Evolutionary conservation across 192 early-diverging fungal species (phyloP).

Genomic region (Backusella australiensis): DNA sequence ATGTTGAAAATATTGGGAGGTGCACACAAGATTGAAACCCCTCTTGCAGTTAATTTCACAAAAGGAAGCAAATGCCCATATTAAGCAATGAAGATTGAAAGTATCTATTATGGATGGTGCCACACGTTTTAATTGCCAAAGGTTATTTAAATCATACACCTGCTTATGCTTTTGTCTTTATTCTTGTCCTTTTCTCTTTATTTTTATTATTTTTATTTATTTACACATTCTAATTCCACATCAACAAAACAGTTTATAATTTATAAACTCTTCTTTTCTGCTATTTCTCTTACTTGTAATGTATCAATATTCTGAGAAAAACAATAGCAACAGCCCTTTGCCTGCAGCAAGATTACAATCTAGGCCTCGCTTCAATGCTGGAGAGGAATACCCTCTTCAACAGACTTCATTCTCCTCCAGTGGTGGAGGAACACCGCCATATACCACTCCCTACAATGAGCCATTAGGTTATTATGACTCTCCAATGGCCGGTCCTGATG

Average conservation of each 20-base stretch:
- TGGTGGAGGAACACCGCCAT: not conserved
- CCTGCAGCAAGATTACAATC: slow-evolving; percentile 10
- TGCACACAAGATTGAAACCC: not conserved
- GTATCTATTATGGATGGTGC: not conserved
- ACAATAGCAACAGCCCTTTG: not conserved
- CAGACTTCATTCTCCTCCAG: slow-evolving; percentile 11
- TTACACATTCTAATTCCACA: not conserved
- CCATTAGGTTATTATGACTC: slow-evolving; percentile 16
- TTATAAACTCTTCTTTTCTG: not conserved
- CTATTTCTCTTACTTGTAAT: not conserved
- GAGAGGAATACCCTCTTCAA: slow-evolving; percentile 9
- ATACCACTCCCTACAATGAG: not conserved
- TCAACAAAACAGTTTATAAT: not conserved
- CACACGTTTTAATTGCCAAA: slow-evolving; percentile 3
- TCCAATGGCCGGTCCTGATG: not conserved
- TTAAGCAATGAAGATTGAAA: slow-evolving; percentile 5
- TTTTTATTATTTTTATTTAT: not conserved
- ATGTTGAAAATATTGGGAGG: not conserved
- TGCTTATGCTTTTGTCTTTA: not conserved
- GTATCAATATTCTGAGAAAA: slow-evolving; percentile 10
- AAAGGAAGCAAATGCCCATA: slow-evolving; percentile 6
- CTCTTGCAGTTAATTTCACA: slow-evolving; percentile 7
- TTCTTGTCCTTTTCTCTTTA: not conserved
- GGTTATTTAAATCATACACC: slow-evolving; percentile 2
- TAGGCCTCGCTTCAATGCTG: slow-evolving; percentile 8